Evolutionary conservation across 164 flowering plant species (phyloP).

Genomic region (Brasenia schreberi): DNA sequence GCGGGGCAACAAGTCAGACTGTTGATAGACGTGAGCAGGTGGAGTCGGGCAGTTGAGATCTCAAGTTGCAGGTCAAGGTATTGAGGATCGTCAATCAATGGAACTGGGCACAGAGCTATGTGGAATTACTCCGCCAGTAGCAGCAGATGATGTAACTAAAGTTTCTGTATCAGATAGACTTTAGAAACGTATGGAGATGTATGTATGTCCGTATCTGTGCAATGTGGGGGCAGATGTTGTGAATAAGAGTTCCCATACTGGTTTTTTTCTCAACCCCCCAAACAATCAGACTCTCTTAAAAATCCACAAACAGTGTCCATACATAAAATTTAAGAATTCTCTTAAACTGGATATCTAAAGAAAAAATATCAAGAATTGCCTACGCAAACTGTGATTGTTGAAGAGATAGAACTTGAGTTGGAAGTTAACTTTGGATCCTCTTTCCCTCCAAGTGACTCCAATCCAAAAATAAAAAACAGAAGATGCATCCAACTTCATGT

Average conservation of each 20-base stretch:
- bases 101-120: not conserved
- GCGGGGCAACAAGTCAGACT: slow-evolving; percentile 10
- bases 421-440: not conserved
- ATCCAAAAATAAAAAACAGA: not conserved
- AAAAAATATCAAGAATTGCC: too few species aligned
- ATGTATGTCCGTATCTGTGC: not conserved
- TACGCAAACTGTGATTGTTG: not conserved
- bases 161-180: not conserved
- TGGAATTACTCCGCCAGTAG: not conserved
- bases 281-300: too few species aligned
- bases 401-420: not conserved
- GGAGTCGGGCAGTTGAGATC: slow-evolving; percentile 8
- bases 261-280: too few species aligned
- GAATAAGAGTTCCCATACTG: not conserved
- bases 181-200: not conserved
- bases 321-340: too few species aligned
- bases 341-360: too few species aligned
- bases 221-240: not conserved
- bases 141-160: not conserved
- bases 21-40: slow-evolving; percentile 3
- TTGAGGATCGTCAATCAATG: slow-evolving; percentile 26
- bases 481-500: not conserved
- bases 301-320: too few species aligned
- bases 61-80: slow-evolving; percentile 15
- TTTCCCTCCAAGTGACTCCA: not conserved